Percentiles rank a stretch among this genome's conserved stretches.
phyloP scores from a whole-genome alignment of 176 grass and related monocot genomes.

The Cenchrus fungigraminus region DNA sequence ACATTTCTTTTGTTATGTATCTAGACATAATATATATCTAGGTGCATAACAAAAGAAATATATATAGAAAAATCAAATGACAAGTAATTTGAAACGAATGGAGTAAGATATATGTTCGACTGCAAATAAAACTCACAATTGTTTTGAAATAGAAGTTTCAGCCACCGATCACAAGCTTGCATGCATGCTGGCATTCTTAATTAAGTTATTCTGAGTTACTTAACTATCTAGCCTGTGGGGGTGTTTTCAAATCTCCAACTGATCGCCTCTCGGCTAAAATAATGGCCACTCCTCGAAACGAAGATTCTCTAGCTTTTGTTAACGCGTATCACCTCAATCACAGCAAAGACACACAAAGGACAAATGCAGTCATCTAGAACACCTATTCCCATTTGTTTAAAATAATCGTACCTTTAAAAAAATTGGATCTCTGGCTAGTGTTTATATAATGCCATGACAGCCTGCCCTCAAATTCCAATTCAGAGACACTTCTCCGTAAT shows the following conservation, averaged over 20 bases:
- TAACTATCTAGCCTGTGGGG: constrained; percentile 4
- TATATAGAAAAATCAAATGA: no score
- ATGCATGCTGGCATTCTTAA: constrained; percentile 29
- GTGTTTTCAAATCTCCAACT: constrained; percentile 34
- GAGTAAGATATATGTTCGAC: background rate
- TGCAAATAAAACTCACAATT: background rate
- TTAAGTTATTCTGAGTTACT: background rate
- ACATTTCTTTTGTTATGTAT: no score
- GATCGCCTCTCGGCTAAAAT: constrained; percentile 46
- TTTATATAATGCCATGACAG: constrained; percentile 56
- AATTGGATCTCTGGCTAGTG: constrained; percentile 8
- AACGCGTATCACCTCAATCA: constrained; percentile 43
- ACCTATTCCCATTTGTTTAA: constrained; percentile 45
- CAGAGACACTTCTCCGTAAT: constrained; percentile 49
- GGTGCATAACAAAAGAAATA: no score
- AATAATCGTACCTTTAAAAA: constrained; percentile 16
- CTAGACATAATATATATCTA: no score
- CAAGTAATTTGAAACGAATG: no score
- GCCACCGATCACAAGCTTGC: background rate
- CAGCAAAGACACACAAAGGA: constrained; percentile 47
- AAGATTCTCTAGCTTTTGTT: constrained; percentile 53
- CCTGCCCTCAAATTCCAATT: constrained; percentile 49
- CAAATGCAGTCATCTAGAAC: constrained; percentile 43
- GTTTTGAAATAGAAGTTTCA: constrained; percentile 16
- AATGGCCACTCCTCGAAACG: constrained; percentile 27